Base-by-base conservation (phyloP, 1,284 basidiomycete genomes). In the Leccinum glutinopallens region DNA sequence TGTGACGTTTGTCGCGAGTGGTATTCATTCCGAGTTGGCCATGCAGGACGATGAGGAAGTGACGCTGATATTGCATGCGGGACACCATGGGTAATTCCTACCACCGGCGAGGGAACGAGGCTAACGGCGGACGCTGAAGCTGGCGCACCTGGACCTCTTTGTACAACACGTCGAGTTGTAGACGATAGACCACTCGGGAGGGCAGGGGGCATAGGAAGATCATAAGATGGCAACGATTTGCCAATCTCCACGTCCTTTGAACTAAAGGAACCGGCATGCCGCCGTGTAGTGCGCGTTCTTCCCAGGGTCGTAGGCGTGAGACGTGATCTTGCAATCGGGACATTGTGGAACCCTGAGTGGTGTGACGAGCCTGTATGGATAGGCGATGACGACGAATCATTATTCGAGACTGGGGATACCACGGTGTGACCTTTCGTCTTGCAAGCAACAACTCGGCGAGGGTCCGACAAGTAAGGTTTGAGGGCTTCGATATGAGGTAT, bases 221-320 rank as follows among this genome's bases (percentile, higher is more conserved):
- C 83, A 67, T 86, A 85, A 15, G 88, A 88, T 4, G 93, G 91
- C 67, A 97, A 79, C 62, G 86, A 82, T 76, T 90, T 93, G 43
- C 95, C 95, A 63, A 93, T 87, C 75, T 96, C 90, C 1, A 97
- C 91, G 74, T 97, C 95, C 73, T 94, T 92, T 41, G 85, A 90
- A 68, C 93, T 96, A 80, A 97, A 97, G 1, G 94, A 97, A 6
- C 95, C 95, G 2, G 92, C 95, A 75, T 97, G 93, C 25, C 95
- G 83, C n/a, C 94, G 85, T 66, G 83, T 84, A 70, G 82, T 86
- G 63, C 78, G 77, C 56, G 73, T 69, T 64, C 78, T 73, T n/a
- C 74, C 69, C 32, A 75, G 62, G 8, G 65, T 65, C 46, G 68
- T 65, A 22, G 71, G 67, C 5, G 72, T 68, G 7, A 65, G 73